Base-by-base conservation (phyloP, 148 eudicot genomes). In the Persicaria tinctoria region DNA sequence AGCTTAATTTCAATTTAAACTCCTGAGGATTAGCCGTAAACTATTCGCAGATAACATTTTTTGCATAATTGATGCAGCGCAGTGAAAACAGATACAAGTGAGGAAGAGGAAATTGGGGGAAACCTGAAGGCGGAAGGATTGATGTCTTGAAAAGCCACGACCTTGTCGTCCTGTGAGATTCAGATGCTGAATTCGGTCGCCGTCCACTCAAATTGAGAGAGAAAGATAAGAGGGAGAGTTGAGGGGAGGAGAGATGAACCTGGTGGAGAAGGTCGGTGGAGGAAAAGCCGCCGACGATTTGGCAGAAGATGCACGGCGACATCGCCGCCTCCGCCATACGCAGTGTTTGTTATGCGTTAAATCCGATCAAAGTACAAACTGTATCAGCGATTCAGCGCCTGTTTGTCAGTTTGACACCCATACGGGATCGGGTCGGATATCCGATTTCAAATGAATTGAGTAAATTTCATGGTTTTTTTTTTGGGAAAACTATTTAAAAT, bases 111-210 rank as follows among this genome's bases (percentile, higher is more conserved):
- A 51, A 62, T 46, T 47, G 47, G 16, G 73, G 78, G 13, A 18
- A 75, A 84, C 83, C 83, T 76, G 72, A 83, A 81, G 8, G 96
- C 96, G 6, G 97, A 77, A 72, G 97, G 97, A 6, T 87, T 93
- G 62, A 87, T 92, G 75, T 93, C 97, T 74, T 79, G 89, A 75
- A 93, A 93, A 16, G 96, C 96, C 49, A 90, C 90, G 6, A 89
- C 86, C 79, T 75, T 87, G 13, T 93, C 96, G 75, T 93, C 98
- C 96, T 90, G 88, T 76, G 5, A 62, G 70, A 47, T 54, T 46
- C 72, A 54, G 48, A 72, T 38, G n/a, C 55, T 45, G 10, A 20
- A 72, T 68, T 51, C 53, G 45, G 5, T 62, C 70, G 41, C 11
- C 27, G 6, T 38, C 5, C 44, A 5, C 55, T 8, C 20, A 5